Conservation (phyloP, 1,284 basidiomycete species). For the Cutaneotrichosporon cyanovorans region DNA sequence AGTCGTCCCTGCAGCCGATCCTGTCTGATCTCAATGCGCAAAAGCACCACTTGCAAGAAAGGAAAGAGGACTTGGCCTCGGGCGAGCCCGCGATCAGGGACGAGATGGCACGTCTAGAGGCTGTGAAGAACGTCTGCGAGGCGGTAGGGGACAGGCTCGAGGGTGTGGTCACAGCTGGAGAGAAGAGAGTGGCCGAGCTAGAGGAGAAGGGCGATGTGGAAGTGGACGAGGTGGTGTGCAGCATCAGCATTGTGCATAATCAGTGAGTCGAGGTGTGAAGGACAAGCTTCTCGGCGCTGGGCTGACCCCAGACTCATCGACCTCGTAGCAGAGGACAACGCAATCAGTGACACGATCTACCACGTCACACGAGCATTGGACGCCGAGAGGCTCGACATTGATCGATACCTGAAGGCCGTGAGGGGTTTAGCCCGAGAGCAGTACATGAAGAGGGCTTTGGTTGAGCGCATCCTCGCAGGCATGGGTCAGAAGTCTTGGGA, state of each 20-base stretch:
- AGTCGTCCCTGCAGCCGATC: slow-evolving; percentile 60
- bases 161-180: slow-evolving; percentile 57
- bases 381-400: slow-evolving; percentile 82
- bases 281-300: not conserved
- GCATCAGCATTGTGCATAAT: slow-evolving; percentile 89
- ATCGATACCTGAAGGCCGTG: slow-evolving; percentile 80
- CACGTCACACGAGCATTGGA: slow-evolving; percentile 91
- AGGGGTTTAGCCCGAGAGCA: slow-evolving; percentile 86
- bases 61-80: slow-evolving; percentile 73
- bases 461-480: slow-evolving; percentile 71
- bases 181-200: slow-evolving; percentile 61
- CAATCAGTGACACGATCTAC: slow-evolving; percentile 96
- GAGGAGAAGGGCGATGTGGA: slow-evolving; percentile 52
- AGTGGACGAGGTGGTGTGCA: slow-evolving; percentile 89
- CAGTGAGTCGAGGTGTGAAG: slow-evolving; percentile 59
- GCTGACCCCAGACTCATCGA: slow-evolving; percentile 67
- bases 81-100: slow-evolving; percentile 89
- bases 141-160: slow-evolving; percentile 63
- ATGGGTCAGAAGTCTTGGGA: slow-evolving; percentile 52
- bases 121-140: slow-evolving; percentile 85
- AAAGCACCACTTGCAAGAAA: slow-evolving; percentile 65
- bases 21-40: slow-evolving; percentile 60
- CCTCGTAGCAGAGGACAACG: slow-evolving; percentile 95
- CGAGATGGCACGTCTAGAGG: slow-evolving; percentile 89
- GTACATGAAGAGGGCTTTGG: slow-evolving; percentile 64